Evolutionary conservation across 768 basidiomycete species (phyloP), one percentile per base, ranked within the genome.

Genomic region (Cyclocybe aegerita): DNA sequence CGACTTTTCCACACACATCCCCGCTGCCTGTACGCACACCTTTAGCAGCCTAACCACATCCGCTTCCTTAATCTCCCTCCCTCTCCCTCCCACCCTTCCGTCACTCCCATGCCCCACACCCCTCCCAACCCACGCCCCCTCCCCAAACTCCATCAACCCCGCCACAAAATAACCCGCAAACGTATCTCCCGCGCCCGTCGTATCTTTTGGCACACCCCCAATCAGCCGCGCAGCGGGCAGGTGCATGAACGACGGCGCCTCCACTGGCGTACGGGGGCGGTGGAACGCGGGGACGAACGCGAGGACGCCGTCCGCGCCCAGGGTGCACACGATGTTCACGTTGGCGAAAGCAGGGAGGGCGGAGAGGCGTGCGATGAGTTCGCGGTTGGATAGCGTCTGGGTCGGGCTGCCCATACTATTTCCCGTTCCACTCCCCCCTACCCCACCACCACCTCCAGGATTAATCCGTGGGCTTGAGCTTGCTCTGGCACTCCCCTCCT

Each of bases 111-210:
- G 23, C 4, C 23, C 23, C 23, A 23, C 23, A 23, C 23, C 23
- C 23, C 23, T 23, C 8, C 64, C 63, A 12, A 62, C 42, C 38
- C 53, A 60, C 1, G 63, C 59, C 14, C 56, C 29, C 15, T 64
- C 49, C 0, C 62, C 70, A 43, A 66, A 59, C 34, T 69, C 62
- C 82, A 84, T 82, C 36, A 85, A 64, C 0, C 78, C 80, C 9
- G 73, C 68, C 10, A 83, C 77, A 54, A 84, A 72, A 56, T 81
- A 85, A 9, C 83, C 83, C 0, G 81, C 74, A 59, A 83, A 84
- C 52, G 81, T 83, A 55, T 85, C 83, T 0, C 83, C 83, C 1
- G 83, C 83, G 8, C 83, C 83, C 0, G 83, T 85, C 2, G 82
- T 83, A 58, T 85, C 82, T 11, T 65, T 59, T 4, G n/a, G n/a